Percentiles rank a stretch among this genome's conserved stretches.
Conservation (phyloP, 768 basidiomycete species). For the Coprinopsis sp. region DNA sequence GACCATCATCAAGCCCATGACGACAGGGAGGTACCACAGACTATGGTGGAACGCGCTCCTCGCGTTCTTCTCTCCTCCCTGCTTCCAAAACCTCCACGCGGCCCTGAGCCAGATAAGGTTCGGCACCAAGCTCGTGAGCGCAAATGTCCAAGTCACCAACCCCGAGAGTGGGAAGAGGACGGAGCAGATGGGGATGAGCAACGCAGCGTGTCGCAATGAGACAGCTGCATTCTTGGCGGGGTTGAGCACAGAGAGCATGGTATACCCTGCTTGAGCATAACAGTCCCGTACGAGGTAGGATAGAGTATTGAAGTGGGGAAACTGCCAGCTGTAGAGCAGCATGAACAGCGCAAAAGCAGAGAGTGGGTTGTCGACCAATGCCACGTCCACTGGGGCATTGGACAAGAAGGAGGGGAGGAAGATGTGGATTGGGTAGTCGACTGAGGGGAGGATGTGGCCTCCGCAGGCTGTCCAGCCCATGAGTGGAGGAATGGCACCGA, state of each 20-base stretch:
- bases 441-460: constrained; percentile 64
- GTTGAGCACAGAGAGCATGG: constrained; percentile 82
- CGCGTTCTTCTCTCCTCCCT: constrained; percentile 73
- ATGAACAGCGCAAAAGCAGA: constrained; percentile 77
- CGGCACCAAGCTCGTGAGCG: constrained; percentile 67
- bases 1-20: constrained; percentile 91
- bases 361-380: constrained; percentile 75
- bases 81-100: constrained; percentile 72
- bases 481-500: constrained; percentile 88
- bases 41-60: constrained; percentile 72
- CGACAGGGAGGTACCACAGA: constrained; percentile 86
- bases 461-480: constrained; percentile 99
- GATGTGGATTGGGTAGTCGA: constrained; percentile 50
- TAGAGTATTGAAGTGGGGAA: constrained; percentile 96
- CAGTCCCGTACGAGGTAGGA: constrained; percentile 80
- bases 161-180: constrained; percentile 84
- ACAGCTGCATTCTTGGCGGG: constrained; percentile 82
- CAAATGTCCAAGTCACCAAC: constrained; percentile 89
- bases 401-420: constrained; percentile 62
- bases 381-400: constrained; percentile 30
- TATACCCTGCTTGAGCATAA: constrained; percentile 91
- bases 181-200: constrained; percentile 75
- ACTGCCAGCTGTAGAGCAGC: constrained; percentile 95
- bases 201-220: constrained; percentile 72
- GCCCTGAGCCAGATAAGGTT: constrained; percentile 66